These are phyloP conservation scores for Flagelloscypha sp. DNA, from an alignment of 768 basidiomycete genomes.

Conservation along the genomic window DNA sequence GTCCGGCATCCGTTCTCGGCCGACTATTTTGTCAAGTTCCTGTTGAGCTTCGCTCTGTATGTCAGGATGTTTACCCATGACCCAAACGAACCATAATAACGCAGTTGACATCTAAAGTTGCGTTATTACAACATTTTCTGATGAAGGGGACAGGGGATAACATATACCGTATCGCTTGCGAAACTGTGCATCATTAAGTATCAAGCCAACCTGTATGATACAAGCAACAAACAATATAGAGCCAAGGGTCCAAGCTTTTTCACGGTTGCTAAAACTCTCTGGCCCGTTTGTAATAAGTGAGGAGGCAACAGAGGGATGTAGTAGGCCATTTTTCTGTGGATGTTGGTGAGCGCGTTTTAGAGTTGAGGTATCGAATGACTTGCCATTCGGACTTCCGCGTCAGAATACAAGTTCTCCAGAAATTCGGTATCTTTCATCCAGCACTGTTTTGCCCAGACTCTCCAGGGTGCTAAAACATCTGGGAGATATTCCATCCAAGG, in stretches of 20 bases:
- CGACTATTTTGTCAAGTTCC: conserved; percentile 15
- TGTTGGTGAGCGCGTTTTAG: background rate
- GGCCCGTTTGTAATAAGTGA: conserved; percentile 7
- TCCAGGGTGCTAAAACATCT: conserved; percentile 17
- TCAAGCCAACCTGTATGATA: too few species aligned
- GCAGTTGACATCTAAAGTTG: too few species aligned
- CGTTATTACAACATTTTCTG: too few species aligned
- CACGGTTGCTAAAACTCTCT: too few species aligned
- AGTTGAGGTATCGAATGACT: too few species aligned
- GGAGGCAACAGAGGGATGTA: conserved; percentile 5
- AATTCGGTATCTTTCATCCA: conserved; percentile 11
- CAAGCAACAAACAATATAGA: too few species aligned
- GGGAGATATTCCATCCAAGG: conserved; percentile 25
- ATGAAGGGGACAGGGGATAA: too few species aligned
- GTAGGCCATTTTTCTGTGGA: conserved; percentile 6
- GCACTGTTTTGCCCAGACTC: conserved; percentile 13
- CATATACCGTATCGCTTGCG: too few species aligned
- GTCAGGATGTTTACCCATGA: conserved; percentile 14
- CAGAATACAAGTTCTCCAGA: conserved; percentile 14
- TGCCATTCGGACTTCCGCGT: too few species aligned
- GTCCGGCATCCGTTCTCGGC: conserved; percentile 12
- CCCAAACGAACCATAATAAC: conserved; percentile 14
- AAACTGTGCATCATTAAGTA: too few species aligned
- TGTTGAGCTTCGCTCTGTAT: conserved; percentile 15
- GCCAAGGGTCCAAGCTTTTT: too few species aligned